phyloP scores from a whole-genome alignment of 2,329 filamentous ascomycete genomes.

The Pseudocercospora musae region DNA sequence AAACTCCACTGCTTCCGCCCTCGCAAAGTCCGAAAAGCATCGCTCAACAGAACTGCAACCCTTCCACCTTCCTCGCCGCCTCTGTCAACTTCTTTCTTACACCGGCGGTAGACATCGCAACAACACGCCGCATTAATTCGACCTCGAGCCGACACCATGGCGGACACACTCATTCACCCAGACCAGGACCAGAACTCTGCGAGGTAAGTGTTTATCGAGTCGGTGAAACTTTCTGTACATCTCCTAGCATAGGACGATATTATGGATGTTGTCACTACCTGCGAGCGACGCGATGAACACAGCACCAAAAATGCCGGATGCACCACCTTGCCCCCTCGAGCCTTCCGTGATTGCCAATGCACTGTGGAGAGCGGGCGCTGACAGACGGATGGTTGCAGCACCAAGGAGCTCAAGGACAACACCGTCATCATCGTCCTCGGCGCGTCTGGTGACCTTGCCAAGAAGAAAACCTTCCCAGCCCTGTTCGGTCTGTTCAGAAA shows the following conservation, averaged over 20 bases:
- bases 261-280: background rate
- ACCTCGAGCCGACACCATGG: conserved; percentile 35
- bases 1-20: background rate
- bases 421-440: conserved; percentile 95
- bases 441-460: conserved; percentile 94
- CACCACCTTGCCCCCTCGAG: background rate
- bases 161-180: conserved; percentile 48
- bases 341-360: background rate
- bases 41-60: background rate
- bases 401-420: conserved; percentile 96
- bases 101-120: background rate
- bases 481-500: conserved; percentile 98
- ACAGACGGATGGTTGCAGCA: conserved; percentile 50
- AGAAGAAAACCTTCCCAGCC: conserved; percentile 99
- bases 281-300: conserved; percentile 3
- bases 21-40: background rate
- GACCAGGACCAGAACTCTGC: conserved; percentile 44
- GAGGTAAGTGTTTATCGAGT: conserved; percentile 39
- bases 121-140: background rate
- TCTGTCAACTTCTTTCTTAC: background rate
- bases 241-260: background rate
- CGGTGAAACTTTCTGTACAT: conserved; percentile 9
- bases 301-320: conserved; percentile 1
- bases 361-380: conserved; percentile 10
- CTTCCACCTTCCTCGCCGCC: background rate